Percentiles rank a stretch among this genome's conserved stretches.
Evolutionary conservation across 1,284 basidiomycete genomes (phyloP).

Genomic region (Rhodotorula glutinis): DNA sequence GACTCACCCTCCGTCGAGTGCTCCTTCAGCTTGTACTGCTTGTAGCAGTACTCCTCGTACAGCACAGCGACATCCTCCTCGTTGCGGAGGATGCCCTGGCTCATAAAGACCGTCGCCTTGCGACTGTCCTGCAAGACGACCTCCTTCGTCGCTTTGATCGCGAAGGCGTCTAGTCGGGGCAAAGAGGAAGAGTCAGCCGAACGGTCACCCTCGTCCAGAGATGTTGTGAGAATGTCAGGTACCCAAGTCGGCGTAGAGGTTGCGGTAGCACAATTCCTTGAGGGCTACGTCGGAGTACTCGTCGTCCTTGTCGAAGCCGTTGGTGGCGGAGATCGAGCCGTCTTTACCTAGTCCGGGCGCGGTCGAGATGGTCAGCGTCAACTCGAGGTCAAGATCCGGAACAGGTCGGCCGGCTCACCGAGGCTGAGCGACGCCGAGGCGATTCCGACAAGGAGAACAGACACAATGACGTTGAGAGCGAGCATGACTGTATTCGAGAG

Average conservation of each 20-base stretch:
- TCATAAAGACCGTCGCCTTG: constrained; percentile 6
- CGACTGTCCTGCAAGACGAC: constrained; percentile 3
- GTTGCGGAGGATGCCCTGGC: neutral
- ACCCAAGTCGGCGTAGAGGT: constrained; percentile 9
- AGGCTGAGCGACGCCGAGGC: neutral
- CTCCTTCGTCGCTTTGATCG: constrained; percentile 3
- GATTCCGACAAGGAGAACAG: too few relatives aligned
- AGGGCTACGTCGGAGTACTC: neutral
- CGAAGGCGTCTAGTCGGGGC: neutral
- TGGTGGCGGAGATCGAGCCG: neutral
- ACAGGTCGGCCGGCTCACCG: neutral
- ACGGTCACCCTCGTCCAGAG: too few relatives aligned
- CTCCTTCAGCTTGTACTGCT: neutral
- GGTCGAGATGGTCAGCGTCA: neutral
- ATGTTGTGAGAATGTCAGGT: neutral
- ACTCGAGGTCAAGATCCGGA: neutral
- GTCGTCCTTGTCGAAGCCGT: neutral
- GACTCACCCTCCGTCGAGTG: constrained; percentile 3
- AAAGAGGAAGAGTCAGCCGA: neutral
- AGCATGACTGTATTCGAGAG: too few relatives aligned
- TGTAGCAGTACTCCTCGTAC: constrained; percentile 21
- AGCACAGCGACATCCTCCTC: constrained; percentile 6
- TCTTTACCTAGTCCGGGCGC: neutral
- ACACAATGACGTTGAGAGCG: too few relatives aligned
- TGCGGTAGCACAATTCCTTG: constrained; percentile 16